phyloP scores from a whole-genome alignment of 164 flowering plant genomes.

The Cinnamomum micranthum region DNA sequence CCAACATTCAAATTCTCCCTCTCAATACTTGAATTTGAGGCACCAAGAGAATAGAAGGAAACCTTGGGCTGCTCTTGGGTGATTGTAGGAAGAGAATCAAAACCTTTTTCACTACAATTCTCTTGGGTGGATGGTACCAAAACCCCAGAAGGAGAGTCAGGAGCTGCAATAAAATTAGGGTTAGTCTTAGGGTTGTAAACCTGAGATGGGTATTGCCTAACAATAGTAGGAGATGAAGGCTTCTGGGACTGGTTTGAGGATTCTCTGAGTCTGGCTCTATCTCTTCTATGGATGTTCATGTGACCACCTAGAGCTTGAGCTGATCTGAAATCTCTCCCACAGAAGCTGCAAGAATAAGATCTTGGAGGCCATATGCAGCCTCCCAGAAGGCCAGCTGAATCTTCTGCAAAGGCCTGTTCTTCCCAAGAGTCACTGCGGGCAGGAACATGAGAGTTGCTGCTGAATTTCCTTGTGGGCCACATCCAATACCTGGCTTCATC shows the following conservation, averaged over 20 bases:
- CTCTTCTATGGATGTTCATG: conserved; percentile 91
- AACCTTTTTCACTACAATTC: conserved; percentile 17
- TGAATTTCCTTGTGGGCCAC: conserved; percentile 47
- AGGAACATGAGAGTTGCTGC: conserved; percentile 24
- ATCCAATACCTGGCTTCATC: conserved; percentile 55
- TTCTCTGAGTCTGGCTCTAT: conserved; percentile 75
- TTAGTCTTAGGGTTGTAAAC: conserved; percentile 42
- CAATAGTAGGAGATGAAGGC: conserved; percentile 19
- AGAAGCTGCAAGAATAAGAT: conserved; percentile 83
- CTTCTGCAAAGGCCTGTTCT: conserved; percentile 91
- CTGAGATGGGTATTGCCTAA: conserved; percentile 30
- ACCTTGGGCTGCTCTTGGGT: too few relatives aligned
- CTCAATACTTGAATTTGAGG: conserved; percentile 21
- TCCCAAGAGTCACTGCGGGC: conserved; percentile 66
- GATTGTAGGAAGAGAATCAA: conserved; percentile 20
- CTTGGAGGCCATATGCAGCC: conserved; percentile 92
- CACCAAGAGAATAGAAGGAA: conserved; percentile 14
- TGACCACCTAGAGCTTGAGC: conserved; percentile 98
- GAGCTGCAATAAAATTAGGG: conserved; percentile 18
- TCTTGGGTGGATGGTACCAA: conserved; percentile 25
- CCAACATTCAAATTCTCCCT: conserved; percentile 19
- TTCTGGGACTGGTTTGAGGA: conserved; percentile 28
- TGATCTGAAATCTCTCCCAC: conserved; percentile 81
- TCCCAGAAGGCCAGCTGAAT: conserved; percentile 69
- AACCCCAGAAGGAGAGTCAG: conserved; percentile 40